Evolutionary conservation across 345 rosid species (phyloP), one percentile per base, ranked within the genome.

Genomic region (Lumnitzera littorea): DNA sequence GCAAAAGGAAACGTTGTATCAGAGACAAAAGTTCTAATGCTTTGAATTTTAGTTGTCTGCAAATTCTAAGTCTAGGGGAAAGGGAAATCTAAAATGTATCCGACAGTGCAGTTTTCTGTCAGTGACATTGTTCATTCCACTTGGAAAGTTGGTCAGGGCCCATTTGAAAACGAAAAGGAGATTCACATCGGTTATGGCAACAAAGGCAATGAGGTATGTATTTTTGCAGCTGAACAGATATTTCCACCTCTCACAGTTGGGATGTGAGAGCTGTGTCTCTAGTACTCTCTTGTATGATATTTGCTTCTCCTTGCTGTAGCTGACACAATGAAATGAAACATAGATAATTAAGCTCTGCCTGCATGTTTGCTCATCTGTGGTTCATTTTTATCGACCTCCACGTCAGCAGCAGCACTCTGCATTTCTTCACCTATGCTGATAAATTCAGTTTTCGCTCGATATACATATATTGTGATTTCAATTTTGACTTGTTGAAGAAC

Each of bases 151-250:
- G 75, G 68, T 46, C 80, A 77, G 72, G 71, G 56, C 76, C 68
- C 80, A 51, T 62, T 73, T 52, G 67, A 67, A 36, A 67, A 51
- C 15, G 80, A 71, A 71, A 84, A 81, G 69, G 96, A 89, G 84
- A 78, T 92, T 65, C 71, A 76, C 51, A 92, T 92, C 60, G 89
- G 96, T 77, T 92, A 89, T 74, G 96, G 98, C 51, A 81, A 77
- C 84, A 92, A 89, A 78, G 96, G 98, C 63, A 92, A 92, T 72
- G 96, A 92, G 95, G 98, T 92, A 84, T 64, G 60, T 57, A n/a
- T 4, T 56, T 27, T 15, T 48, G 56, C 63, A 17, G 51, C 52
- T 50, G 53, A 48, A 50, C 36, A 46, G 29, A 58, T 23, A 50
- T 25, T 13, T 20, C 15, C 16, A 13, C 25, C 48, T 48, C 50